phyloP scores from a whole-genome alignment of 2,329 filamentous ascomycete species.

The Monilinia fructigena region DNA sequence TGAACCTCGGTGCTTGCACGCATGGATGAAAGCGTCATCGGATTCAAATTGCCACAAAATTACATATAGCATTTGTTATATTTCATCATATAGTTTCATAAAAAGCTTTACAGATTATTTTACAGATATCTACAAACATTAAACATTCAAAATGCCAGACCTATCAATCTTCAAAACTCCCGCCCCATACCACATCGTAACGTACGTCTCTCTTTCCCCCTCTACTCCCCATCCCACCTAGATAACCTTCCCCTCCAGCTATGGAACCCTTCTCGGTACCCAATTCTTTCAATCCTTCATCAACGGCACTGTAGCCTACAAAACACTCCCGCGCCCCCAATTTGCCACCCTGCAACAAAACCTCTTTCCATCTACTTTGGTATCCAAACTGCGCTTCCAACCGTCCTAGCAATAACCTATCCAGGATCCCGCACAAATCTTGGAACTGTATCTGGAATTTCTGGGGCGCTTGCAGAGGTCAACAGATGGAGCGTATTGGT shows the following conservation, averaged over 20 bases:
- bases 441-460: conserved; percentile 46
- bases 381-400: conserved; percentile 73
- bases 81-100: neutral
- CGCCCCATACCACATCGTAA: conserved; percentile 74
- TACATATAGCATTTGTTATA: neutral
- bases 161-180: conserved; percentile 53
- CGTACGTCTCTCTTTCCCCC: conserved; percentile 48
- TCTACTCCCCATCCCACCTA: conserved; percentile 19
- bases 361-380: conserved; percentile 85
- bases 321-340: conserved; percentile 70
- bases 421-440: conserved; percentile 55
- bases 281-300: conserved; percentile 87
- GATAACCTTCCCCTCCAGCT: conserved; percentile 54
- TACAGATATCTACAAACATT: neutral
- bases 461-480: conserved; percentile 57
- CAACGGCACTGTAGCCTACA: conserved; percentile 72
- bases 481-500: conserved; percentile 64
- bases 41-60: neutral
- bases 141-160: conserved; percentile 40
- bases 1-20: neutral
- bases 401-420: conserved; percentile 75
- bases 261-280: conserved; percentile 82
- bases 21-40: conserved; percentile 12
- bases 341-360: conserved; percentile 79
- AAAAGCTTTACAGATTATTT: neutral